Evolutionary conservation across 2,329 filamentous ascomycete genomes (phyloP), one percentile per base, ranked within the genome.

Genomic region (Aspergillus clavatus): DNA sequence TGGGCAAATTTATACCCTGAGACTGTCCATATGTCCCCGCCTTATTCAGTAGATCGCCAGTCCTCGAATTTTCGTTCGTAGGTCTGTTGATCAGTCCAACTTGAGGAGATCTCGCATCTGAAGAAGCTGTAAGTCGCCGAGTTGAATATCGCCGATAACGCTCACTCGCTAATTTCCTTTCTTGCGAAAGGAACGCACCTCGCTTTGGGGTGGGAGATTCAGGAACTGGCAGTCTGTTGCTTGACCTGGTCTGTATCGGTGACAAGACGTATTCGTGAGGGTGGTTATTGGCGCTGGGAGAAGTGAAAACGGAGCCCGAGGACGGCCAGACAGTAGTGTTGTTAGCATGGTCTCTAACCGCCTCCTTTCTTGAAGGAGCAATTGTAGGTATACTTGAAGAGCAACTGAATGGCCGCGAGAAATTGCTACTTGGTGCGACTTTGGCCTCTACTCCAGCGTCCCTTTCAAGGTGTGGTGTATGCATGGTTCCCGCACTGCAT

Each of bases 391-490:
- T 45, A 46, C 59, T 66, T 1, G 65, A 65, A 26, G 63, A 57
- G 23, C 61, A 62, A 46, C 58, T 60, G 38, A 69, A 63, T 0
- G 66, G 66, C 12, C 66, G 60, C 6, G 66, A 69, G 44, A 67
- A 69, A 35, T 68, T 69, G 45, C 48, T 65, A 12, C 45, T 57
- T 14, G 51, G 43, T 4, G 46, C 38, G 1, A 48, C 19, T 37
- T 46, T 54, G 21, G 29, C 43, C 18, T 18, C 40, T 5, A 35
- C 35, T 11, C 33, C 23, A n/a, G 37, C 35, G 23, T 33, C 33
- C 5, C 38, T 29, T 14, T 45, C 40, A 18, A 19, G 18, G 19
- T 11, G 38, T 3, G 7, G 23, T 12, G 11, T 16, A 12, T 42
- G 29, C n/a, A 8, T 27, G 8, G 5, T 37, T n/a, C n/a, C 10